These are phyloP conservation scores for Solanum okadae DNA, from an alignment of 257 asterid genomes.

Conservation along the genomic window DNA sequence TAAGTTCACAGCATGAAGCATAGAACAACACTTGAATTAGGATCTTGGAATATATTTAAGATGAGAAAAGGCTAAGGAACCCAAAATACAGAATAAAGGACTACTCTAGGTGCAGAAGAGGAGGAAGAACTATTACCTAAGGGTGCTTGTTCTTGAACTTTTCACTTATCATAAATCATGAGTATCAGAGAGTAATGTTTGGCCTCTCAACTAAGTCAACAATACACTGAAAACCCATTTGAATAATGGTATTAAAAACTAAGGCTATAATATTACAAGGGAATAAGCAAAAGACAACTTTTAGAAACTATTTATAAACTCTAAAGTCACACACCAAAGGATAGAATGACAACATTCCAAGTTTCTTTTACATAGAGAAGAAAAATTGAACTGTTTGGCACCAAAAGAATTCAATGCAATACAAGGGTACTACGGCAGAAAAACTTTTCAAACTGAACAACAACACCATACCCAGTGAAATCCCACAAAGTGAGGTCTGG, in stretches of 20 bases:
- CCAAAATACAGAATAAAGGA: background rate
- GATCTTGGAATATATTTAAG: background rate
- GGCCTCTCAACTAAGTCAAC: background rate
- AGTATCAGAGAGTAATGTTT: background rate
- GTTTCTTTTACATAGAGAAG: background rate
- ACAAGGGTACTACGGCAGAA: background rate
- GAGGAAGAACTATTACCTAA: background rate
- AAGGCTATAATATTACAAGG: background rate
- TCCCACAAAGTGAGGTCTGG: background rate
- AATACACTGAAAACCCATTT: background rate
- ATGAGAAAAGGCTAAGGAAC: background rate
- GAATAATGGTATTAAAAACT: background rate
- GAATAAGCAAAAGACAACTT: background rate
- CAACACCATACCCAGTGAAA: background rate
- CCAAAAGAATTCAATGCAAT: background rate
- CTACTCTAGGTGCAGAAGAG: background rate
- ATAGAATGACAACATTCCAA: background rate
- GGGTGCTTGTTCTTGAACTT: background rate
- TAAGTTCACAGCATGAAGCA: background rate
- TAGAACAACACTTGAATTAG: background rate
- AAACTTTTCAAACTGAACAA: background rate
- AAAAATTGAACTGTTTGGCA: background rate
- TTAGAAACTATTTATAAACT: background rate
- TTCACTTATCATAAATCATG: background rate
- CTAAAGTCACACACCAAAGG: background rate